phyloP scores from a whole-genome alignment of 2,329 filamentous ascomycete genomes.

The Fusarium tjaetaba region DNA sequence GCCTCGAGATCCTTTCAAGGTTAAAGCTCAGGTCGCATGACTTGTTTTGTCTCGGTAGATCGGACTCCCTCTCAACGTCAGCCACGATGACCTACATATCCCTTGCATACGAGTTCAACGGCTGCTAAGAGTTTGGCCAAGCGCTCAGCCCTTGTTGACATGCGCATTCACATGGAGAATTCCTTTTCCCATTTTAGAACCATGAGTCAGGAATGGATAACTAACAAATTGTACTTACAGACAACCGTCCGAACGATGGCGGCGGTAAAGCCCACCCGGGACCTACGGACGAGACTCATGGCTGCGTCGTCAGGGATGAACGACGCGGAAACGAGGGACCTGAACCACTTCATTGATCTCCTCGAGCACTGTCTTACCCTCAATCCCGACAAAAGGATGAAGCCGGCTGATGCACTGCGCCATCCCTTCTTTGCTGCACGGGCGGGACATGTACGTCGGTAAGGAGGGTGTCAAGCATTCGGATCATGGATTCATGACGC shows the following conservation, averaged over 20 bases:
- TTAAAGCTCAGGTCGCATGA: conserved; percentile 31
- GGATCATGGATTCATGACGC: conserved; percentile 9
- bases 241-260: conserved; percentile 73
- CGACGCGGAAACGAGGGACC: conserved; percentile 78
- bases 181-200: conserved; percentile 25
- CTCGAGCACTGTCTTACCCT: conserved; percentile 88
- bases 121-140: conserved; percentile 13
- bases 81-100: conserved; percentile 34
- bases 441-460: conserved; percentile 42
- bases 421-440: conserved; percentile 81
- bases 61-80: conserved; percentile 23
- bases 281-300: conserved; percentile 82
- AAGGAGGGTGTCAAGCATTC: conserved; percentile 3
- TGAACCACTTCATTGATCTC: conserved; percentile 86
- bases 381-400: conserved; percentile 92
- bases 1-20: conserved; percentile 26
- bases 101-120: conserved; percentile 37
- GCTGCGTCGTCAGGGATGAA: conserved; percentile 78
- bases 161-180: conserved; percentile 7
- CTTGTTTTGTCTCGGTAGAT: conserved; percentile 34
- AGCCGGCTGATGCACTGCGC: conserved; percentile 83
- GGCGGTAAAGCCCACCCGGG: conserved; percentile 79
- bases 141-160: conserved; percentile 29
- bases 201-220: conserved; percentile 11
- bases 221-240: conserved; percentile 53